A percentile compares a stretch with the other conserved stretches of the same genome.
phyloP scores from a whole-genome alignment of 306 rosid species.

The Ormosia emarginata region DNA sequence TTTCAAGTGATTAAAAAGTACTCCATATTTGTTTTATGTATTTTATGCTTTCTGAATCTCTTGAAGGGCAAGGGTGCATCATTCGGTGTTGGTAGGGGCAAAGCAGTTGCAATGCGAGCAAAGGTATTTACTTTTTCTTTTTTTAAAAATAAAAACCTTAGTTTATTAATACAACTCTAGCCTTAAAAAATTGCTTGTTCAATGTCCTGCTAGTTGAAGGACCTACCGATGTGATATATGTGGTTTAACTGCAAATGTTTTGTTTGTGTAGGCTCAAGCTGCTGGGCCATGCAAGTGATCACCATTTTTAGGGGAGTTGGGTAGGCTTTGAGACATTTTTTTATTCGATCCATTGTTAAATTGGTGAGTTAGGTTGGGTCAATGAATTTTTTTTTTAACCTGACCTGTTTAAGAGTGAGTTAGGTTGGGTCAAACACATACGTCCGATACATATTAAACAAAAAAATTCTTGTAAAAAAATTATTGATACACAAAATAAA shows the following conservation, averaged over 20 bases:
- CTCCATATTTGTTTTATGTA: not conserved
- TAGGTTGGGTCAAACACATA: no score
- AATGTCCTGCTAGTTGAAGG: not conserved
- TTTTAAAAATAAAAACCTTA: not conserved
- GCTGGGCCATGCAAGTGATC: no score
- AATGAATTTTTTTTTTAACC: no score
- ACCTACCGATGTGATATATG: not conserved
- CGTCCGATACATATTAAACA: no score
- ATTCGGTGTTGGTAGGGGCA: constrained; percentile 94
- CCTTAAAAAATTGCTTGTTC: not conserved
- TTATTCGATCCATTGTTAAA: no score
- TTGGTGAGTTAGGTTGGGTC: no score
- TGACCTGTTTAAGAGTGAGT: no score
- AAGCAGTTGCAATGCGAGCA: constrained; percentile 98
- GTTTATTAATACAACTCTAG: not conserved
- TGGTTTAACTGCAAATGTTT: constrained; percentile 1
- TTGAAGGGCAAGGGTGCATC: constrained; percentile 94
- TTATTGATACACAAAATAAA: no score
- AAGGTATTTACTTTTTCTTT: constrained; percentile 42
- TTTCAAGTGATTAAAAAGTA: not conserved
- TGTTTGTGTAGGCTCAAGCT: constrained; percentile 37
- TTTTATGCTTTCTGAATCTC: constrained; percentile 22
- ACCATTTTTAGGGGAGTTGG: no score
- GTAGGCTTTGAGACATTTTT: no score
- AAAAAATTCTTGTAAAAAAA: no score